Conservation (phyloP, 139 green algal species). For the Asterochloris sp. region DNA sequence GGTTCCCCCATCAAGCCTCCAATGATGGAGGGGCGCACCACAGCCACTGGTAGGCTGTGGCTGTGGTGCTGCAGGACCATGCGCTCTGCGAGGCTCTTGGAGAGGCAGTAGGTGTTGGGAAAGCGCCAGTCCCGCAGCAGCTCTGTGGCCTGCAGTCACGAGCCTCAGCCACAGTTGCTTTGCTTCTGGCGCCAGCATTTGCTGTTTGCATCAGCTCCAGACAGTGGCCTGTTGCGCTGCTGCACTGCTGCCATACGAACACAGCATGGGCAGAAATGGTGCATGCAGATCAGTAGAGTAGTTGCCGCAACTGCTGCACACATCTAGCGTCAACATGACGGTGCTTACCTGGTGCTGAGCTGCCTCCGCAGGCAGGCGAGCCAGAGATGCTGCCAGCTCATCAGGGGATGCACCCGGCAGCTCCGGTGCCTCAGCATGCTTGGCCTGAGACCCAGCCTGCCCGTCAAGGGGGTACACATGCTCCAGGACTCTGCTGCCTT, state of each 20-base stretch:
- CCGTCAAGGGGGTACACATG: constrained; percentile 12
- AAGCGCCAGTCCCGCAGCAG: constrained; percentile 2
- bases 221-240: neutral
- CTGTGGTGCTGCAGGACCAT: constrained; percentile 18
- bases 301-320: no score
- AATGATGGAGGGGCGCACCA: constrained; percentile 30
- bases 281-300: no score
- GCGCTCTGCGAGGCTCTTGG: constrained; percentile 36
- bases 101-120: constrained; percentile 32
- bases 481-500: constrained; percentile 22
- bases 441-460: neutral
- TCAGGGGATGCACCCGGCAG: no score
- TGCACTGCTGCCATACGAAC: neutral
- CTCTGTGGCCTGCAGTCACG: constrained; percentile 5
- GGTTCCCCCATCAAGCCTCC: constrained; percentile 12
- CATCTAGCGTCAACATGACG: no score
- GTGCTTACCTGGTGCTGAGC: no score
- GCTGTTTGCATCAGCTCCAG: neutral
- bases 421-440: neutral
- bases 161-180: neutral
- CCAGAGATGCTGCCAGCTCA: no score
- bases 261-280: neutral
- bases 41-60: constrained; percentile 1
- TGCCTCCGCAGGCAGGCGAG: no score
- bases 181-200: neutral